Percentiles rank a stretch among this genome's conserved stretches.
phyloP scores from a whole-genome alignment of 179 eudicot genomes.

The Beta corolliflora region DNA sequence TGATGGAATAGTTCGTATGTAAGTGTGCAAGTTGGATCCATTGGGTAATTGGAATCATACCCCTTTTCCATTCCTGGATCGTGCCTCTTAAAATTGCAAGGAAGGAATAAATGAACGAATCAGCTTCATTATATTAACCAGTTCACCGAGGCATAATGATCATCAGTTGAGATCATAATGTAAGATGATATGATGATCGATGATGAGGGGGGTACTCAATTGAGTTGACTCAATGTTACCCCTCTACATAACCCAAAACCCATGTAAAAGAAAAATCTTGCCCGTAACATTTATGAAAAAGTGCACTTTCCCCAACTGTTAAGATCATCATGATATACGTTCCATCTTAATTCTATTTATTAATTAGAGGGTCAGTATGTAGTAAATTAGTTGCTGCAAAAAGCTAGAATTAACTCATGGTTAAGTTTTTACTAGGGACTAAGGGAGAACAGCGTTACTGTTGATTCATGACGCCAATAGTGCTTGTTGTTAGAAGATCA shows the following conservation, averaged over 20 bases:
- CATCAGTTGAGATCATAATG: conserved; percentile 19
- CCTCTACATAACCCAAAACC: conserved; percentile 21
- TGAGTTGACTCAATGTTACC: conserved; percentile 25
- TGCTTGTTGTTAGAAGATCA: neutral
- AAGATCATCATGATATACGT: conserved; percentile 16
- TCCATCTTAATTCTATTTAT: neutral
- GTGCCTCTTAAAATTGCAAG: conserved; percentile 16
- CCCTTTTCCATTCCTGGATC: neutral
- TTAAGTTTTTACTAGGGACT: neutral
- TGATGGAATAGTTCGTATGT: too few relatives aligned
- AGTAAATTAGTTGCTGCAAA: conserved; percentile 10
- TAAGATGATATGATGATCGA: conserved; percentile 23
- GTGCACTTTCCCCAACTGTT: conserved; percentile 14
- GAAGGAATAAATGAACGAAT: conserved; percentile 14
- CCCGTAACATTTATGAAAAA: conserved; percentile 24
- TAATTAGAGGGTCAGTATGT: conserved; percentile 1
- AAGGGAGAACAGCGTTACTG: neutral
- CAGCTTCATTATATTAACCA: conserved; percentile 19
- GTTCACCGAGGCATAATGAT: conserved; percentile 24
- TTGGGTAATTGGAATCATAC: conserved; percentile 22
- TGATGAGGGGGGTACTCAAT: conserved; percentile 25
- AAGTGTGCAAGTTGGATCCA: too few relatives aligned
- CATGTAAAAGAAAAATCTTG: conserved; percentile 11
- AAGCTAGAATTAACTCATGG: conserved; percentile 10
- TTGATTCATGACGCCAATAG: neutral